Percentiles rank a stretch among this genome's conserved stretches.
These are phyloP conservation scores for Austroboletus niveus DNA, from an alignment of 1,284 basidiomycete species.

Conservation along the genomic window DNA sequence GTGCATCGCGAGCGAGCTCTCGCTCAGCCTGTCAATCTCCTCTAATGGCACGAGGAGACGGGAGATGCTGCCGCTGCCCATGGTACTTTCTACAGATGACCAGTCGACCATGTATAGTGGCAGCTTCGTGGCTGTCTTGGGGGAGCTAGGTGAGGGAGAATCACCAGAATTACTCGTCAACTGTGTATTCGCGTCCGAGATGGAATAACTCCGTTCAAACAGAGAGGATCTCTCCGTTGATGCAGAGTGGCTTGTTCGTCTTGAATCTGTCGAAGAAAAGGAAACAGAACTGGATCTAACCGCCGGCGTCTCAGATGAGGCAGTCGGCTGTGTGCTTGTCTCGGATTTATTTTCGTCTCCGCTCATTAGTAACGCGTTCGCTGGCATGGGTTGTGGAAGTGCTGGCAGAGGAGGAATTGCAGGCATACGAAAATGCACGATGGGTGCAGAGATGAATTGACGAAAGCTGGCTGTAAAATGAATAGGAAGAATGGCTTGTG, in stretches of 20 bases:
- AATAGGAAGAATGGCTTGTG: slow-evolving; percentile 60
- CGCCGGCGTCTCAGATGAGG: slow-evolving; percentile 17
- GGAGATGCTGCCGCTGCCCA: slow-evolving; percentile 34
- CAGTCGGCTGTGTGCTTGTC: slow-evolving; percentile 8
- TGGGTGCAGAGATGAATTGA: slow-evolving; percentile 59
- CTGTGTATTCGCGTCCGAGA: slow-evolving; percentile 25
- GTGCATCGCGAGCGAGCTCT: slow-evolving; percentile 68
- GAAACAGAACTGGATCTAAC: slow-evolving; percentile 45
- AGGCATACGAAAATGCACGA: slow-evolving; percentile 67
- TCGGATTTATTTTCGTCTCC: slow-evolving; percentile 27
- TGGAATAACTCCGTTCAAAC: slow-evolving; percentile 24
- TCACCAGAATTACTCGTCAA: slow-evolving; percentile 18
- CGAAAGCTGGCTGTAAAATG: slow-evolving; percentile 73
- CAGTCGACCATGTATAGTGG: slow-evolving; percentile 32
- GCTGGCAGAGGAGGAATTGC: slow-evolving; percentile 63
- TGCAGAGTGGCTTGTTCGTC: slow-evolving; percentile 30
- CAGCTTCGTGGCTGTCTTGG: slow-evolving; percentile 10
- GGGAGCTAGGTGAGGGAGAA: slow-evolving; percentile 18
- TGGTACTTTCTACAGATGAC: slow-evolving; percentile 36
- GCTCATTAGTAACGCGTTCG: slow-evolving; percentile 21
- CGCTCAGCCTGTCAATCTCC: slow-evolving; percentile 46
- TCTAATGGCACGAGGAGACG: slow-evolving; percentile 45
- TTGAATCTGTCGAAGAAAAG: slow-evolving; percentile 43
- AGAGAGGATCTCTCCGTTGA: slow-evolving; percentile 33
- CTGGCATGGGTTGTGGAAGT: slow-evolving; percentile 47